A percentile compares a stretch with the other conserved stretches of the same genome.
phyloP scores from a whole-genome alignment of 495 filamentous ascomycete genomes.

The Parachaetomium inaequale region DNA sequence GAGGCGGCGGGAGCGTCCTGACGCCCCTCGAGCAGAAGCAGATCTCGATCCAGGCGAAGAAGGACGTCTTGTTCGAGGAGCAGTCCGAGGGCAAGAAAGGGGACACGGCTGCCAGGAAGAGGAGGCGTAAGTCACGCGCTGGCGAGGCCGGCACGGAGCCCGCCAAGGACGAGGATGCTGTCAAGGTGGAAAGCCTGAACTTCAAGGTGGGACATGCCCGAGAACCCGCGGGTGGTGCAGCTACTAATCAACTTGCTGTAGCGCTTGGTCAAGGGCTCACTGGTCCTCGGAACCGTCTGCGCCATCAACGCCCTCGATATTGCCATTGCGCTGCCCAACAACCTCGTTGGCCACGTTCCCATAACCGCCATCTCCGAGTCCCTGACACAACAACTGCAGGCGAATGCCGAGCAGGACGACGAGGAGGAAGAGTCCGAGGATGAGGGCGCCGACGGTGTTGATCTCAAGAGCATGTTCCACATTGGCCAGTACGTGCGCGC shows the following conservation, averaged over 20 bases:
- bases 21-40: conserved; percentile 94
- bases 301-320: conserved; percentile 77
- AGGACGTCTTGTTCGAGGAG: conserved; percentile 91
- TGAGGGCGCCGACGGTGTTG: conserved; percentile 55
- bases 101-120: conserved; percentile 43
- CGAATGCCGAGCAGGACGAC: conserved; percentile 54
- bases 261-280: conserved; percentile 75
- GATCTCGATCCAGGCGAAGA: conserved; percentile 87
- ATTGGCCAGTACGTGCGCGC: conserved; percentile 88
- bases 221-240: neutral
- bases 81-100: conserved; percentile 48
- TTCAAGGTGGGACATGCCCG: conserved; percentile 64
- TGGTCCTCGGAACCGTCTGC: conserved; percentile 82
- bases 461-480: conserved; percentile 68
- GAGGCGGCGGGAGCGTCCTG: conserved; percentile 85
- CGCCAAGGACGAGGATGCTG: conserved; percentile 51
- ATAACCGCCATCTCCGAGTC: conserved; percentile 81
- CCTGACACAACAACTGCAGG: conserved; percentile 55
- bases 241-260: conserved; percentile 49
- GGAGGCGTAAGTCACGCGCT: conserved; percentile 53
- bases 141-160: conserved; percentile 40
- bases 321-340: conserved; percentile 81
- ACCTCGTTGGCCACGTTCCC: conserved; percentile 82
- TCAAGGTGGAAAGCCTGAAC: conserved; percentile 80
- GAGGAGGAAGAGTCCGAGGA: conserved; percentile 46